Evolutionary conservation across 768 basidiomycete species (phyloP).

Genomic region (Porphyrellus cyaneotinctus): DNA sequence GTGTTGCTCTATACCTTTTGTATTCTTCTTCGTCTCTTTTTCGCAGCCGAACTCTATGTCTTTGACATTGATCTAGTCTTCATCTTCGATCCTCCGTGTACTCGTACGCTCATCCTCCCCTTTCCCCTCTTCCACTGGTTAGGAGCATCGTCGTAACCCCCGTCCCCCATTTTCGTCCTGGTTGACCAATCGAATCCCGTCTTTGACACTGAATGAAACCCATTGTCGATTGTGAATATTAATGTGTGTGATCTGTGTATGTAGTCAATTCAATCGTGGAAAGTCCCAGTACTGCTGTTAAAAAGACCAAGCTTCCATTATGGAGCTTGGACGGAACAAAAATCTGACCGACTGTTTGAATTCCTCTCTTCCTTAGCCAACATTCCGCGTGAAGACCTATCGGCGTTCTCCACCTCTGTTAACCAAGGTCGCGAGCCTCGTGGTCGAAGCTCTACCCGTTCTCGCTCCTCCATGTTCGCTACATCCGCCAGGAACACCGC

Average conservation of each 20-base stretch:
- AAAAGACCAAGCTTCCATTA: too few species aligned
- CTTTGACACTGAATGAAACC: not conserved
- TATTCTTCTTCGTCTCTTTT: slow-evolving; percentile 5
- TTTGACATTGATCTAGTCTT: slow-evolving; percentile 13
- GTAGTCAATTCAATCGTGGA: too few species aligned
- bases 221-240: not conserved
- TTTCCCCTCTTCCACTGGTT: slow-evolving; percentile 41
- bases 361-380: slow-evolving; percentile 3
- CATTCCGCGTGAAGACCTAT: slow-evolving; percentile 21
- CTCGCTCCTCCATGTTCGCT: slow-evolving; percentile 19
- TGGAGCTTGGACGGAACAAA: too few species aligned
- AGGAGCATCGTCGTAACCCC: slow-evolving; percentile 55
- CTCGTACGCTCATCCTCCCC: slow-evolving; percentile 19
- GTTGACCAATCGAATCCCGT: not conserved
- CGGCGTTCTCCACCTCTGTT: slow-evolving; percentile 30
- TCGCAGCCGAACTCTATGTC: slow-evolving; percentile 4
- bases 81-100: slow-evolving; percentile 46
- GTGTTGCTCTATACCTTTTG: slow-evolving; percentile 5
- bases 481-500: slow-evolving; percentile 39
- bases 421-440: slow-evolving; percentile 25
- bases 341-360: too few species aligned
- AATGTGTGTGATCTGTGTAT: too few species aligned
- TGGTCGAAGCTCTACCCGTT: slow-evolving; percentile 12
- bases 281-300: too few species aligned
- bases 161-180: slow-evolving; percentile 4